These are phyloP conservation scores for Debaryomyces udenii DNA, from an alignment of 1,139 yeast species.

Conservation along the genomic window DNA sequence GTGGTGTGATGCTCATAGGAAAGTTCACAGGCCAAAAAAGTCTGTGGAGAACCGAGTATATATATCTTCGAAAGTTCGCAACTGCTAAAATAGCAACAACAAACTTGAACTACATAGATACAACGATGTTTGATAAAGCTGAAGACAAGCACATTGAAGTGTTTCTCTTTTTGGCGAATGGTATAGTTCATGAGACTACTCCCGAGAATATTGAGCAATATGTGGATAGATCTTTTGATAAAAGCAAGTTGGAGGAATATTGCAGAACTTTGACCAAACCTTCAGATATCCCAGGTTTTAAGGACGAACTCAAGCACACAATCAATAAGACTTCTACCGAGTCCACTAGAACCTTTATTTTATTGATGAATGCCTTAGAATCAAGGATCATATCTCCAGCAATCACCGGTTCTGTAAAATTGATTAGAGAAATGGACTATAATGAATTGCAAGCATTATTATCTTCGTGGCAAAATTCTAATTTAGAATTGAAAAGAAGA, in stretches of 20 bases:
- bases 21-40: no score
- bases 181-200: slow-evolving; percentile 36
- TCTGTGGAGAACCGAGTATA: no score
- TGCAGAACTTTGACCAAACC: slow-evolving; percentile 32
- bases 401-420: slow-evolving; percentile 38
- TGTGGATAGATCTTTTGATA: slow-evolving; percentile 31
- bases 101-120: neutral
- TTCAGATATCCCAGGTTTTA: slow-evolving; percentile 33
- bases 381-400: slow-evolving; percentile 40
- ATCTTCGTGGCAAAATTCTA: slow-evolving; percentile 43
- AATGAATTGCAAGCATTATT: slow-evolving; percentile 34
- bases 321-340: slow-evolving; percentile 22
- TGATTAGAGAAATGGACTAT: slow-evolving; percentile 40
- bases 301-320: slow-evolving; percentile 20
- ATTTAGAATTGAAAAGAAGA: slow-evolving; percentile 31
- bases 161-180: slow-evolving; percentile 36
- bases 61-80: no score
- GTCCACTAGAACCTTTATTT: slow-evolving; percentile 26
- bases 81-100: no score
- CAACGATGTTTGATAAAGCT: slow-evolving; percentile 12
- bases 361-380: slow-evolving; percentile 31
- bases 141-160: slow-evolving; percentile 32
- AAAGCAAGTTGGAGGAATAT: slow-evolving; percentile 37
- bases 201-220: slow-evolving; percentile 32
- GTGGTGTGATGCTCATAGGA: no score